These are phyloP conservation scores for Nepenthes mirabilis DNA, from an alignment of 148 eudicot species.

Conservation along the genomic window DNA sequence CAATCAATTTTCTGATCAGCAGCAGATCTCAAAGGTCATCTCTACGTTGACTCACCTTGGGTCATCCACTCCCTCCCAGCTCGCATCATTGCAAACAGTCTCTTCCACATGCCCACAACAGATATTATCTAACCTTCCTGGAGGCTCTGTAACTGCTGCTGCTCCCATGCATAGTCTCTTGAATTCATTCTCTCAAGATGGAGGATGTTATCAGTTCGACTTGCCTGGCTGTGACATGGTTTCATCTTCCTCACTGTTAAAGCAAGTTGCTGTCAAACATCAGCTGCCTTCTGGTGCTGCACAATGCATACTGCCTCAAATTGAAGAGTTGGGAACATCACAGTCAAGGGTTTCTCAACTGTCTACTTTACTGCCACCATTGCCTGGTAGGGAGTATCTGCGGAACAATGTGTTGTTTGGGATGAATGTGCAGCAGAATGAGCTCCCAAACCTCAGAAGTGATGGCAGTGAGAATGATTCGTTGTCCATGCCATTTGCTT, in stretches of 20 bases:
- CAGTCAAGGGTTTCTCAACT: constrained; percentile 43
- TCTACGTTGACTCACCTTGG: constrained; percentile 33
- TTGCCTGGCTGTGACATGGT: constrained; percentile 15
- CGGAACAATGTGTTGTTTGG: constrained; percentile 59
- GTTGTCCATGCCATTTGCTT: constrained; percentile 35
- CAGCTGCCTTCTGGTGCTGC: constrained; percentile 24
- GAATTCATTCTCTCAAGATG: constrained; percentile 58
- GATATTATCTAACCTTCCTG: constrained; percentile 24
- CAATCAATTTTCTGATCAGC: constrained; percentile 27
- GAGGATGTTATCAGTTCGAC: constrained; percentile 36
- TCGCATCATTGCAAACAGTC: constrained; percentile 7
- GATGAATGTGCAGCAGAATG: constrained; percentile 55
- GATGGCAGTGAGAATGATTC: constrained; percentile 35
- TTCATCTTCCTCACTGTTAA: constrained; percentile 29
- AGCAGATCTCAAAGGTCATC: constrained; percentile 16
- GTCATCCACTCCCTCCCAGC: constrained; percentile 32
- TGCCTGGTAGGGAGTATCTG: constrained; percentile 57
- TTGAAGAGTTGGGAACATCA: constrained; percentile 31
- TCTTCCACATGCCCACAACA: constrained; percentile 33
- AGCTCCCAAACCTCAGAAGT: constrained; percentile 35
- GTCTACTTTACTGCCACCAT: constrained; percentile 55
- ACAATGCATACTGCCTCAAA: constrained; percentile 31
- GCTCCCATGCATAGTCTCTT: constrained; percentile 42
- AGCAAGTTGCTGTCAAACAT: constrained; percentile 29
- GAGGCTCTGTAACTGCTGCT: constrained; percentile 22